A percentile compares a stretch with the other conserved stretches of the same genome.
Conservation (phyloP, 495 filamentous ascomycete genomes). For the Penicillium waksmanii region DNA sequence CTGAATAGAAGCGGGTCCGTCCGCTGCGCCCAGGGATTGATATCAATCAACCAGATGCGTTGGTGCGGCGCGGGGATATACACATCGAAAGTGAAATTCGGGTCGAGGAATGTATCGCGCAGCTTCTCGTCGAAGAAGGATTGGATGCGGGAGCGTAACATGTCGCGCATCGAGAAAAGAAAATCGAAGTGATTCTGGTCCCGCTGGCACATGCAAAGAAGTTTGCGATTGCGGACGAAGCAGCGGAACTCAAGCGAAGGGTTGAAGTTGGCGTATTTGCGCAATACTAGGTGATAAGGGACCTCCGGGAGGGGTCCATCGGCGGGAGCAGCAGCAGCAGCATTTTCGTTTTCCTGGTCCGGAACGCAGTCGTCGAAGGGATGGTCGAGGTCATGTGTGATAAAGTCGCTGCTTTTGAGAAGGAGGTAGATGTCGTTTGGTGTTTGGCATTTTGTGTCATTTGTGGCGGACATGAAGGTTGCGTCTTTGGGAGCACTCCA, state of each 20-base stretch:
- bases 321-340: constrained; percentile 9
- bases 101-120: constrained; percentile 77
- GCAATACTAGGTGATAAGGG: constrained; percentile 73
- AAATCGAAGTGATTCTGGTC: constrained; percentile 91
- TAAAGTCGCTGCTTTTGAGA: constrained; percentile 89
- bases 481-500: constrained; percentile 98
- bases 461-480: constrained; percentile 89
- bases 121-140: constrained; percentile 75
- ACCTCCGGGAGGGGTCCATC: constrained; percentile 41
- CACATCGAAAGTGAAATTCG: constrained; percentile 84
- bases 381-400: constrained; percentile 92
- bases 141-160: constrained; percentile 63
- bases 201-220: constrained; percentile 86
- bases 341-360: constrained; percentile 25
- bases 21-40: constrained; percentile 91
- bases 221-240: constrained; percentile 78
- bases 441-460: constrained; percentile 83
- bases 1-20: constrained; percentile 90
- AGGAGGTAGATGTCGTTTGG: constrained; percentile 92
- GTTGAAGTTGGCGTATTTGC: constrained; percentile 85
- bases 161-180: constrained; percentile 63
- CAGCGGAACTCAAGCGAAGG: constrained; percentile 92
- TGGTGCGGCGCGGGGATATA: constrained; percentile 82
- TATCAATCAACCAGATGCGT: constrained; percentile 83
- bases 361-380: constrained; percentile 80